Evolutionary conservation across 1,139 yeast genomes (phyloP), one percentile per base, ranked within the genome.

Genomic region (Lodderomyces theae): DNA sequence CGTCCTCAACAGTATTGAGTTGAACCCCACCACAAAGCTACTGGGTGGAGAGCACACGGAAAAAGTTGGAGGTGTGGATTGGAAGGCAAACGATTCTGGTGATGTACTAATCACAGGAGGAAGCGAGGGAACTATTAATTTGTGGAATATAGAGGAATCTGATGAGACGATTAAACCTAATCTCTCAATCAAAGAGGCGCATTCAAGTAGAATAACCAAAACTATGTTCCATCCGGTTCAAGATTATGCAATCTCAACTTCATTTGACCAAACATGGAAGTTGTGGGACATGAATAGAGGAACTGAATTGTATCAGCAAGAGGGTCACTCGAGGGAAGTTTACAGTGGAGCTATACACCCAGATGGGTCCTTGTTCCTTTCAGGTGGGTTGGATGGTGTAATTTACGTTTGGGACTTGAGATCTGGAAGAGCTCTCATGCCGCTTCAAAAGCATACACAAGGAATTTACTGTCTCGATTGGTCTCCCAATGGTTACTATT

Each of bases 211-310:
- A 41, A 82, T 89, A 0, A 74, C 86, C 0, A 69, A 76, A n/a
- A 63, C 82, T 0, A 72, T 74, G 34, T 76, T 79, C 46, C 96
- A 89, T 56, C 96, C 96, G 0, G 11, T 45, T 19, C 79, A 80
- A 0, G 51, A 61, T 3, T 77, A 61, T 49, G 54, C 80, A 1
- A 85, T 82, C 0, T 73, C 89, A 18, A 86, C 96, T 0, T 88
- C 97, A 0, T 83, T 77, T 54, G 98, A 92, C 58, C 74, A 74
- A 45, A 88, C 96, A 0, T 92, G 97, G 97, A 75, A 88, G 45
- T 58, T 89, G 5, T 89, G 96, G 95, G 97, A 92, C 58, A 48
- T 79, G 0, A 64, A 65, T 9, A 75, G 68, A 1, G 53, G 58
- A 8, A 46, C 52, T 6, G 42, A 44, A 12, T 45, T 72, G 18